A percentile compares a stretch with the other conserved stretches of the same genome.
Conservation (phyloP, 768 basidiomycete genomes). For the Kwoniella dendrophila region DNA sequence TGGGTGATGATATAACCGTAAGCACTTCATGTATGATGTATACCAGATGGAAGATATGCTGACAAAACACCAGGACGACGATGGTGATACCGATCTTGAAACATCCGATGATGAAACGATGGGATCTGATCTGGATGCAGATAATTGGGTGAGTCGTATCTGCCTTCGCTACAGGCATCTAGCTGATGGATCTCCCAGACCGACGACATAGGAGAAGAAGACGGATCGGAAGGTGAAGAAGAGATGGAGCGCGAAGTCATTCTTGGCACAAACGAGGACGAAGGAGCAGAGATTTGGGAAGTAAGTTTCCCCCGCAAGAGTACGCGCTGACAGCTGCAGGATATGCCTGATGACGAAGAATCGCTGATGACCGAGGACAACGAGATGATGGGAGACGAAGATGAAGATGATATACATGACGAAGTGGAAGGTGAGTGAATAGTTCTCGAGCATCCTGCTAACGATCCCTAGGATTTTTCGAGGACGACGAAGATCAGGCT, state of each 20-base stretch:
- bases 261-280: slow-evolving; percentile 27
- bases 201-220: slow-evolving; percentile 24
- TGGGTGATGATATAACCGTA: slow-evolving; percentile 41
- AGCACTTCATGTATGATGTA: slow-evolving; percentile 13
- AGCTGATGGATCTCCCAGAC: slow-evolving; percentile 4
- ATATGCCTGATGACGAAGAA: slow-evolving; percentile 20
- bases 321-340: not conserved
- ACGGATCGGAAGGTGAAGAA: slow-evolving; percentile 35
- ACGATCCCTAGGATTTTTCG: slow-evolving; percentile 19
- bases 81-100: slow-evolving; percentile 53
- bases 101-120: slow-evolving; percentile 45
- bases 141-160: slow-evolving; percentile 40
- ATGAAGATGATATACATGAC: slow-evolving; percentile 18
- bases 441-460: not conserved
- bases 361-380: slow-evolving; percentile 32
- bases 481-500: slow-evolving; percentile 50
- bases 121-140: slow-evolving; percentile 29
- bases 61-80: slow-evolving; percentile 34
- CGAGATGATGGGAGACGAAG: slow-evolving; percentile 30
- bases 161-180: not conserved
- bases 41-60: not conserved
- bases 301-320: not conserved
- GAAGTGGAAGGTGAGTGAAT: slow-evolving; percentile 14
- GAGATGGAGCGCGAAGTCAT: slow-evolving; percentile 21
- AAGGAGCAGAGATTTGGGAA: slow-evolving; percentile 7